Evolutionary conservation across 176 grass and related monocot genomes (phyloP).

Genomic region (Guadua angustifolia): DNA sequence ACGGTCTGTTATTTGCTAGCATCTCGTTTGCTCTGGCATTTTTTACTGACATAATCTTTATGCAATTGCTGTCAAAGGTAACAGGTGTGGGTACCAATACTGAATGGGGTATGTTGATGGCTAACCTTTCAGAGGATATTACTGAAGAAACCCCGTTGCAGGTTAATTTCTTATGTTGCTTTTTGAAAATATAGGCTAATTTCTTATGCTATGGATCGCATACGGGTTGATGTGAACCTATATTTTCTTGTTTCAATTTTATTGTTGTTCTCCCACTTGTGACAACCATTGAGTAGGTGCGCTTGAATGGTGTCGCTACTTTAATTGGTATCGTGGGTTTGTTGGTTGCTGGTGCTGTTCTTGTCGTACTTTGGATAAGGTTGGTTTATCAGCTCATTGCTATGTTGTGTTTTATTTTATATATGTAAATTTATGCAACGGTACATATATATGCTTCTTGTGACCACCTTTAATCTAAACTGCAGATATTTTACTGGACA

Average conservation of each 20-base stretch:
- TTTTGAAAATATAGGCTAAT: not conserved
- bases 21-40: slow-evolving; percentile 16
- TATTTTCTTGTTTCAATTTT: slow-evolving; percentile 4
- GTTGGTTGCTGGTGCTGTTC: slow-evolving; percentile 59
- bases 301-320: slow-evolving; percentile 71
- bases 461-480: slow-evolving; percentile 15
- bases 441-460: not conserved
- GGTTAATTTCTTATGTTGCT: slow-evolving; percentile 42
- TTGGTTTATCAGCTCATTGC: slow-evolving; percentile 21
- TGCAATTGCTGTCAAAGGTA: slow-evolving; percentile 44
- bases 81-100: slow-evolving; percentile 67
- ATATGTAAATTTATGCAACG: not conserved
- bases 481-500: slow-evolving; percentile 84
- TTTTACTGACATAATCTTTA: slow-evolving; percentile 15
- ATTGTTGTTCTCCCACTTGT: slow-evolving; percentile 7
- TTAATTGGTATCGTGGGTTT: slow-evolving; percentile 69
- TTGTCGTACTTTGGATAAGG: slow-evolving; percentile 60
- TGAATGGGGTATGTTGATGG: slow-evolving; percentile 75
- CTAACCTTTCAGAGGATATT: slow-evolving; percentile 70
- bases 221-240: not conserved
- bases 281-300: slow-evolving; percentile 43
- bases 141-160: slow-evolving; percentile 74
- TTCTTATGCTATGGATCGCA: not conserved
- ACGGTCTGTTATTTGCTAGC: slow-evolving; percentile 8
- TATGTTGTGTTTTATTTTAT: not conserved